These are phyloP conservation scores for Solanum chacoense DNA, from an alignment of 305 asterid genomes.

Conservation along the genomic window DNA sequence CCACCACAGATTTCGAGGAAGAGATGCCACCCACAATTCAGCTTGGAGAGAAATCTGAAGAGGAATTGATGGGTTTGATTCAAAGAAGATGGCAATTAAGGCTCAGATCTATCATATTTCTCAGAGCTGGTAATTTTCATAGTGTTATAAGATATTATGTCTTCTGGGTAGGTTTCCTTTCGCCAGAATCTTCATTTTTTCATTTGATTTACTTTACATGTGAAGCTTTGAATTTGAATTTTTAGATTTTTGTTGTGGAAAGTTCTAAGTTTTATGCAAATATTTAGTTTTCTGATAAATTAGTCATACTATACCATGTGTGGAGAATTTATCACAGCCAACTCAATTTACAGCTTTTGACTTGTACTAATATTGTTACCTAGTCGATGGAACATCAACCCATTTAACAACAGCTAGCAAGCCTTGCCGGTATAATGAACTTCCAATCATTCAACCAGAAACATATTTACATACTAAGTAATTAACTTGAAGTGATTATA, in stretches of 20 bases:
- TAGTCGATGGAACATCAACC: neutral
- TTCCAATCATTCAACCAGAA: neutral
- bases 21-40: neutral
- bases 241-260: neutral
- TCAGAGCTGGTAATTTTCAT: neutral
- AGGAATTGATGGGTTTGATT: neutral
- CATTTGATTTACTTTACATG: neutral
- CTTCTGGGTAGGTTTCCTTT: neutral
- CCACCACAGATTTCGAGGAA: neutral
- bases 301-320: neutral
- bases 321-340: neutral
- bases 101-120: neutral
- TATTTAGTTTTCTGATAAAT: neutral
- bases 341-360: neutral
- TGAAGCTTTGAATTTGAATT: neutral
- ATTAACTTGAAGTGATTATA: neutral
- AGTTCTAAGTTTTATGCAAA: neutral
- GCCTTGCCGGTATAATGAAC: neutral
- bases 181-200: neutral
- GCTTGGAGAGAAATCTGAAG: neutral
- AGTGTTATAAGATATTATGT: neutral
- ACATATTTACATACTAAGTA: neutral
- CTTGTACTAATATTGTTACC: neutral
- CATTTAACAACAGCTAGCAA: neutral
- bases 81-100: neutral